These are phyloP conservation scores for Ophiostoma ulmi DNA, from an alignment of 2,329 filamentous ascomycete genomes.

Conservation along the genomic window DNA sequence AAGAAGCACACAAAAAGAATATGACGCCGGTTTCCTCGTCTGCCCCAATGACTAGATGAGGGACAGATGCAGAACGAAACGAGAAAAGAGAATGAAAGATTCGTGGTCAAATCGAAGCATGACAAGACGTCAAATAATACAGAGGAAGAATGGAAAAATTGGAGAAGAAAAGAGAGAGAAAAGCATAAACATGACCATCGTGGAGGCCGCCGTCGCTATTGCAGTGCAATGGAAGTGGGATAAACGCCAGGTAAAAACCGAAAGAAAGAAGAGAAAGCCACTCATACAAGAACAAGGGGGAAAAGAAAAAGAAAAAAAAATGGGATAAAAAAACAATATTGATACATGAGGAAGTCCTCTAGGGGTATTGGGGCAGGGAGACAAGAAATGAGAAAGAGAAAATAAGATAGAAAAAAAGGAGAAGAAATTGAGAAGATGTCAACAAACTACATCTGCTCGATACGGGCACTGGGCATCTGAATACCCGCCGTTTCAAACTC, in stretches of 20 bases:
- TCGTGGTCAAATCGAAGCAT: constrained; percentile 13
- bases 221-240: neutral
- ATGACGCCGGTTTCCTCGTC: neutral
- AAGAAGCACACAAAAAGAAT: neutral
- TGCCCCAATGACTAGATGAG: neutral
- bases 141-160: neutral
- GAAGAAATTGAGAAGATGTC: neutral
- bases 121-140: neutral
- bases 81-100: neutral
- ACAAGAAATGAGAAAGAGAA: neutral
- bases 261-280: neutral
- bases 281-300: constrained; percentile 9
- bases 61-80: neutral
- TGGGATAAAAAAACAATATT: constrained; percentile 16
- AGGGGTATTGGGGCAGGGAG: constrained; percentile 22
- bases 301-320: constrained; percentile 16
- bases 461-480: constrained; percentile 55
- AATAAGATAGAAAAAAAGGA: neutral
- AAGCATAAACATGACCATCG: constrained; percentile 9
- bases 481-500: constrained; percentile 55
- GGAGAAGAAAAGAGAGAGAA: neutral
- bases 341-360: constrained; percentile 19
- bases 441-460: constrained; percentile 46
- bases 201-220: constrained; percentile 16
- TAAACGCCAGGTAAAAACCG: neutral